Base-by-base conservation (phyloP, 306 rosid genomes). In the Vigna trinervia region DNA sequence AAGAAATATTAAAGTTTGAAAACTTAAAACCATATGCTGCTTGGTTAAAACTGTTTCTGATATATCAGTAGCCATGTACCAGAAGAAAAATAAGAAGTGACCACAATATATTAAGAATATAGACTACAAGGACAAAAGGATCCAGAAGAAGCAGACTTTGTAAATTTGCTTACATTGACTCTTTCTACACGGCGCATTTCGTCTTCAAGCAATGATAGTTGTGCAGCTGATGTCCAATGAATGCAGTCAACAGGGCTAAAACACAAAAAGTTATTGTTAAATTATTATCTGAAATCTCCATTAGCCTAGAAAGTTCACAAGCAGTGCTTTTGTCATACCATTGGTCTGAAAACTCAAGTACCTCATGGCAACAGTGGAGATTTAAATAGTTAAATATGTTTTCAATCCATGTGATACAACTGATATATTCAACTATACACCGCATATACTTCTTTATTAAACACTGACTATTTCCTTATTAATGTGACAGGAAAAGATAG, bases 171-270 rank as follows among this genome's bases (percentile, higher is more conserved):
- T 87, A 90, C 99, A 78, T 95, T 95, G 74, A 95, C 96, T 92
- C 97, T 88, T 90, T 95, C 99, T 6, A 92, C 91, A 15, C 97
- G 85, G 47, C 97, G 96, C 97, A 95, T 92, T 83, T 95, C 99
- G 26, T 95, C 97, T 84, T 95, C 99, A 9, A 95, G 97, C 87
- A 95, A 84, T 19, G 97, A 95, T 67, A 95, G 75, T 63, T 95
- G 97, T 30, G 97, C 91, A 61, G 99, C 97, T 74, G 99, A 92
- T 84, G 97, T 92, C 99, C 99, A 95, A 74, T 95, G 97, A 84
- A 95, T 95, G 89, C 99, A 95, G 67, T 95, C 97, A 67, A 95
- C 97, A 69, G 99, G 99, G 86, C 99, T 95, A 92, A 74, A 80
- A 85, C 15, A 48, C 73, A 77, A 20, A 72, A 72, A 79, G 23